Evolutionary conservation across 2,329 filamentous ascomycete species (phyloP).

Genomic region (Colletotrichum sp.): DNA sequence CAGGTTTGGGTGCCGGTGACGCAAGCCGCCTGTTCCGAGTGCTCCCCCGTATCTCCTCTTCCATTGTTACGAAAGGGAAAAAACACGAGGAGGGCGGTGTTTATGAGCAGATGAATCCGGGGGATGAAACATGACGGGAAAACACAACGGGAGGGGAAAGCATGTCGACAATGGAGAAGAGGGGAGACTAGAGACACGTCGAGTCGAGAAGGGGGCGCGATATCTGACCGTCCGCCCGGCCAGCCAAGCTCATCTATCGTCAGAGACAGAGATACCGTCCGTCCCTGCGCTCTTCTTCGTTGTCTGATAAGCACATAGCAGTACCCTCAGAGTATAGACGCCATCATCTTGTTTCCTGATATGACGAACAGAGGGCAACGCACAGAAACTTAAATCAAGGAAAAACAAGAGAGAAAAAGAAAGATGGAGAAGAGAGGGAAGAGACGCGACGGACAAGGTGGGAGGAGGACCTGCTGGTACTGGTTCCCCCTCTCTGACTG

Average conservation of each 20-base stretch:
- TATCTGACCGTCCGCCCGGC: neutral
- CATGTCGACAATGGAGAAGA: neutral
- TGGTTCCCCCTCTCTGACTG: neutral
- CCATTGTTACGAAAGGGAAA: neutral
- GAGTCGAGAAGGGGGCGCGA: neutral
- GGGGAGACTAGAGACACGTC: neutral
- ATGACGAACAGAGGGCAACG: neutral
- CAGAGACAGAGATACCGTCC: neutral
- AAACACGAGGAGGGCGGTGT: neutral
- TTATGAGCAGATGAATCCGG: neutral
- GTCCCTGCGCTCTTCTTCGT: neutral
- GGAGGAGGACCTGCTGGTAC: neutral
- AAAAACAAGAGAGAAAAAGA: neutral
- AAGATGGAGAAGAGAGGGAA: neutral
- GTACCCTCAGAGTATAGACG: neutral
- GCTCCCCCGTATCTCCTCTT: neutral
- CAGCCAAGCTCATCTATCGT: neutral
- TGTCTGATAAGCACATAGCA: neutral
- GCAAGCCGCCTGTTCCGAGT: neutral
- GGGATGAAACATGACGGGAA: neutral
- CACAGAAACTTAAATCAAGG: neutral
- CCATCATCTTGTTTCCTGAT: neutral
- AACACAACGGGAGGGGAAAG: neutral
- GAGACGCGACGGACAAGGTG: neutral
- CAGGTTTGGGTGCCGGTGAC: neutral